Evolutionary conservation across 495 filamentous ascomycete species (phyloP), one percentile per base, ranked within the genome.

Genomic region (Paragyromitra xinjiangensis): DNA sequence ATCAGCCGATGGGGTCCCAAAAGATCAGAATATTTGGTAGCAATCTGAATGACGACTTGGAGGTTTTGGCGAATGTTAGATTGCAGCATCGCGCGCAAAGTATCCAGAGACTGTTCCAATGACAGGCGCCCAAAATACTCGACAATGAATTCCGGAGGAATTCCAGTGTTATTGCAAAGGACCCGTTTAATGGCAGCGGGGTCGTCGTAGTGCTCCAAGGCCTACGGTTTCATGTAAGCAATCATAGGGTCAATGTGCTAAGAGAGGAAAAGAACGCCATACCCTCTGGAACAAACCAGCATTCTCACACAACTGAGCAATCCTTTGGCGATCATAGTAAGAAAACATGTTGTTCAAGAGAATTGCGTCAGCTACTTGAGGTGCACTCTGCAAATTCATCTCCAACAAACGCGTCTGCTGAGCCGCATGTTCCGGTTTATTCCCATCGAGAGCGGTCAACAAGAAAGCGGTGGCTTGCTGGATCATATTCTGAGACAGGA

Each of bases 381-480:
- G 94, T 0, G 96, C 96, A 81, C 97, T 95, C 83, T 95, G 84
- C 71, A 99, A 86, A 83, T 99, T 99, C 94, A 99, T 98, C 87
- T 99, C 95, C 58, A 99, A 86, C 26, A 99, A 87, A 69, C 94
- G 91, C 45, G 95, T 99, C 84, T 99, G 95, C 61, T 98, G 87
- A 78, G 94, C 90, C 58, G 90, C 95, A 74, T 99, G 94, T 83
- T 98, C 96, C 4, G 94, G 95, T 80, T 91, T 91, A 86, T 99
- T 97, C 69, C 92, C 92, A 84, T 95, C 93, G 56, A 99, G 87
- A 16, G 93, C 94, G 83, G 98, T 96, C 29, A 99, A 88, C 44
- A 99, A 86, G 89, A 99, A 98, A 22, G 95, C 94, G 7, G 95
- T 99, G 8, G 95, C 95, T 82, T 97, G 93, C 84, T 98, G 95